phyloP scores from a whole-genome alignment of 2,329 filamentous ascomycete genomes.

The Gnomoniopsis smithogilvyi region DNA sequence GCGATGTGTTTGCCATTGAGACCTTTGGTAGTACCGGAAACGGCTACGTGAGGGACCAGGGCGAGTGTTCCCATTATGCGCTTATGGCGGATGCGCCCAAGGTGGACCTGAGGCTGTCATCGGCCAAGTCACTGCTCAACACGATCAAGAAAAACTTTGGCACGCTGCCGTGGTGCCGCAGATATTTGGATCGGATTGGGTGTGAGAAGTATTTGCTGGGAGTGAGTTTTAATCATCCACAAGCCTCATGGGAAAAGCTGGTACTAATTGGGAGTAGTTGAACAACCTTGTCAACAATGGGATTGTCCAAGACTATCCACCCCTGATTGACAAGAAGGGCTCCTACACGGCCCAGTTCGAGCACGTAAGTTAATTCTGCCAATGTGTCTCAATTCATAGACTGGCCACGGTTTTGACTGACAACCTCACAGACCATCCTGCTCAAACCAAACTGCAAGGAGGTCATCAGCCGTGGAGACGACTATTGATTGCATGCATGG shows the following conservation, averaged over 20 bases:
- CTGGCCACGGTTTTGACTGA: constrained; percentile 10
- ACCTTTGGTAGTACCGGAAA: constrained; percentile 93
- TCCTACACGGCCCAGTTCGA: constrained; percentile 94
- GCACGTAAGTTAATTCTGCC: constrained; percentile 63
- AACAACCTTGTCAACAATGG: constrained; percentile 81
- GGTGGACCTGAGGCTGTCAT: constrained; percentile 72
- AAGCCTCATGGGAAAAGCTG: constrained; percentile 28
- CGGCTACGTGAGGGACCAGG: constrained; percentile 82
- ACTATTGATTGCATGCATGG: constrained; percentile 55
- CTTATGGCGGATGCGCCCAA: constrained; percentile 70
- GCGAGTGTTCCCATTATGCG: constrained; percentile 88
- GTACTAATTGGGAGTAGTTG: constrained; percentile 47
- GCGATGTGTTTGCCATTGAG: constrained; percentile 92
- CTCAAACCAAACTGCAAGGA: constrained; percentile 81
- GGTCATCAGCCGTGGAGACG: constrained; percentile 80
- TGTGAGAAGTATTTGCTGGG: constrained; percentile 93
- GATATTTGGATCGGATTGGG: constrained; percentile 88
- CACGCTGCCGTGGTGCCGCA: constrained; percentile 84
- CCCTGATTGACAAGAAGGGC: constrained; percentile 86
- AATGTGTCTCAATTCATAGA: neutral
- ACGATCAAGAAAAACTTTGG: constrained; percentile 97
- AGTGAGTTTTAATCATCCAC: constrained; percentile 45
- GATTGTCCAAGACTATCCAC: constrained; percentile 87
- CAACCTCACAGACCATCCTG: constrained; percentile 60
- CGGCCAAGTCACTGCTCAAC: constrained; percentile 79